Conservation (phyloP, 2,329 filamentous ascomycete species). For the Madurella fahalii region DNA sequence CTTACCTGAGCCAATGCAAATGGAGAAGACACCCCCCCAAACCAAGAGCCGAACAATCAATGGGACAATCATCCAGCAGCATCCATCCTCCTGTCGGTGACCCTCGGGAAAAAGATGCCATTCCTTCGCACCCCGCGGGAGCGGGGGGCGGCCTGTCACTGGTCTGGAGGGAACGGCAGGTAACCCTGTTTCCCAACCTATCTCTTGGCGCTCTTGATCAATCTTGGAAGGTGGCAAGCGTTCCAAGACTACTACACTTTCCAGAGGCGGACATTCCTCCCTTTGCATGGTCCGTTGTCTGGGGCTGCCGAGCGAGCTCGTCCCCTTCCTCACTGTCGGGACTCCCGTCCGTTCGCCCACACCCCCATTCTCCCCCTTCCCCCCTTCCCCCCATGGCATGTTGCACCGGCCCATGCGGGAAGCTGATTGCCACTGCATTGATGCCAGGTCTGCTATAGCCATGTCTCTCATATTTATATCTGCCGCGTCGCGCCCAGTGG, state of each 20-base stretch:
- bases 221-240: slow-evolving; percentile 21
- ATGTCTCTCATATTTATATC: slow-evolving; percentile 1
- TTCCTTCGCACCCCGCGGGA: neutral
- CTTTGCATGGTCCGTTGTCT: slow-evolving; percentile 3
- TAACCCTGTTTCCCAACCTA: slow-evolving; percentile 10
- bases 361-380: neutral
- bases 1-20: neutral
- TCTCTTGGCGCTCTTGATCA: slow-evolving; percentile 21
- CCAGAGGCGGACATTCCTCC: slow-evolving; percentile 16
- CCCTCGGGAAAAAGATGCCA: neutral
- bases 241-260: slow-evolving; percentile 16
- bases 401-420: slow-evolving; percentile 1
- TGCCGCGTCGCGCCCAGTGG: neutral
- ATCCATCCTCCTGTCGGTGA: slow-evolving; percentile 2
- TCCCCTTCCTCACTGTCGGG: slow-evolving; percentile 4
- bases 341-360: neutral
- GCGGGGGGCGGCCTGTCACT: neutral
- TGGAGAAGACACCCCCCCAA: neutral
- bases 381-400: slow-evolving; percentile 6
- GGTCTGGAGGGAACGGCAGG: neutral
- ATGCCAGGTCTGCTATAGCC: neutral
- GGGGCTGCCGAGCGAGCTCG: neutral
- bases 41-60: too few relatives aligned
- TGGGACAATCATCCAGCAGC: too few relatives aligned
- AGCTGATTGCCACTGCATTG: neutral